These are phyloP conservation scores for Talaromyces proteolyticus DNA, from an alignment of 495 filamentous ascomycete genomes.

Conservation along the genomic window DNA sequence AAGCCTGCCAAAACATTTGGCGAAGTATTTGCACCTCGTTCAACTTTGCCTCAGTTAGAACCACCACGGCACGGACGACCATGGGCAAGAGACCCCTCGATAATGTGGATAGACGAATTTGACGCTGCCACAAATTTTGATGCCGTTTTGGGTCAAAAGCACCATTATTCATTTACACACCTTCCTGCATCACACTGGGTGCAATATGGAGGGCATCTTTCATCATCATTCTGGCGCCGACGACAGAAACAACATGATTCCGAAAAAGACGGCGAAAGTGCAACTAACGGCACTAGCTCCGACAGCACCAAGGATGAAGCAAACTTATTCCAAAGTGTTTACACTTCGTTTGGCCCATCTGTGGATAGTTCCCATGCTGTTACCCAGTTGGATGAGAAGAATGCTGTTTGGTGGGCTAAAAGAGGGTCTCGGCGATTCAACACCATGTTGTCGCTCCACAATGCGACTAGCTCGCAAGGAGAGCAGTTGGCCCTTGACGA, in stretches of 20 bases:
- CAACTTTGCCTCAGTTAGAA: constrained; percentile 58
- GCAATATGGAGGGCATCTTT: constrained; percentile 37
- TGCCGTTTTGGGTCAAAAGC: constrained; percentile 29
- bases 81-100: constrained; percentile 18
- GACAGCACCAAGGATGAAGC: constrained; percentile 26
- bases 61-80: constrained; percentile 47
- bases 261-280: constrained; percentile 6
- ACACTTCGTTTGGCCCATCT: constrained; percentile 82
- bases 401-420: constrained; percentile 82
- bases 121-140: constrained; percentile 31
- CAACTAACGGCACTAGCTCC: background rate
- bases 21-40: constrained; percentile 71
- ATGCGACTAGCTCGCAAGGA: constrained; percentile 19
- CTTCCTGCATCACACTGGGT: constrained; percentile 38
- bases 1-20: constrained; percentile 59
- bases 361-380: constrained; percentile 74
- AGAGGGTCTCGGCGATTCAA: constrained; percentile 57
- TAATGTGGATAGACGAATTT: constrained; percentile 36
- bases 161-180: constrained; percentile 33
- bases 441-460: constrained; percentile 34
- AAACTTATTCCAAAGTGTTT: constrained; percentile 71
- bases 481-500: constrained; percentile 39
- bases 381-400: constrained; percentile 62
- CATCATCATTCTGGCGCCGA: constrained; percentile 36
- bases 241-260: constrained; percentile 29